A percentile compares a stretch with the other conserved stretches of the same genome.
Evolutionary conservation across 2,329 filamentous ascomycete genomes (phyloP).

Genomic region (Calonectria hongkongensis): DNA sequence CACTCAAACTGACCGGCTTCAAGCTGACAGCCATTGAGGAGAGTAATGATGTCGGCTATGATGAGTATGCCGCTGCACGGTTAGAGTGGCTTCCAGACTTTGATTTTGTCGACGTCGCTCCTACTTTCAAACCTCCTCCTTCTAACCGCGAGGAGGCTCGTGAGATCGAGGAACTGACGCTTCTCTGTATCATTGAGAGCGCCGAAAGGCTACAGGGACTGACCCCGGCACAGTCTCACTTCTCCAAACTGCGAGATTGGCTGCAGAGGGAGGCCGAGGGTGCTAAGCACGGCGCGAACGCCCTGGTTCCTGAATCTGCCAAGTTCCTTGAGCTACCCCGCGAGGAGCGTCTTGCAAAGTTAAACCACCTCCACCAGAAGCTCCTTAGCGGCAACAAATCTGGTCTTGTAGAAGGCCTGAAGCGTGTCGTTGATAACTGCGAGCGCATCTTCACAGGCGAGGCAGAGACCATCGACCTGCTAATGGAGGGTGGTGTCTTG

Average conservation of each 20-base stretch:
- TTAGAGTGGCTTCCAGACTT: slow-evolving; percentile 57
- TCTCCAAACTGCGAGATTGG: slow-evolving; percentile 55
- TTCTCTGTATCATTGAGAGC: slow-evolving; percentile 54
- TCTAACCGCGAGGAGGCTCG: slow-evolving; percentile 37
- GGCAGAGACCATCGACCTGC: slow-evolving; percentile 54
- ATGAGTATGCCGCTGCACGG: slow-evolving; percentile 54
- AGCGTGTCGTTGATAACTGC: slow-evolving; percentile 38
- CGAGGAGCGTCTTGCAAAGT: slow-evolving; percentile 23
- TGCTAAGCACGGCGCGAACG: slow-evolving; percentile 41
- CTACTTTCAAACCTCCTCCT: slow-evolving; percentile 48
- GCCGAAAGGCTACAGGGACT: slow-evolving; percentile 29
- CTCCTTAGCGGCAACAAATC: slow-evolving; percentile 32
- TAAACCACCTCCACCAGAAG: slow-evolving; percentile 24
- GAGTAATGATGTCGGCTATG: slow-evolving; percentile 39
- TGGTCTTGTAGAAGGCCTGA: slow-evolving; percentile 37
- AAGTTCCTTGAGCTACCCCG: slow-evolving; percentile 22
- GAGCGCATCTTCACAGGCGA: slow-evolving; percentile 50
- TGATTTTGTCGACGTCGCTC: slow-evolving; percentile 54
- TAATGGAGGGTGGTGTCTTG: slow-evolving; percentile 57
- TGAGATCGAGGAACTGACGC: slow-evolving; percentile 56
- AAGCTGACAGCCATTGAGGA: slow-evolving; percentile 52
- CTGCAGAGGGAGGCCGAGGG: slow-evolving; percentile 40
- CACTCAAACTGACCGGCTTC: slow-evolving; percentile 39
- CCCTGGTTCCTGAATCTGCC: slow-evolving; percentile 37
- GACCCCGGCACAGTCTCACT: slow-evolving; percentile 49